Percentiles rank a stretch among this genome's conserved stretches.
Evolutionary conservation across 148 eudicot genomes (phyloP).

Genomic region (Rhododendron simsii): DNA sequence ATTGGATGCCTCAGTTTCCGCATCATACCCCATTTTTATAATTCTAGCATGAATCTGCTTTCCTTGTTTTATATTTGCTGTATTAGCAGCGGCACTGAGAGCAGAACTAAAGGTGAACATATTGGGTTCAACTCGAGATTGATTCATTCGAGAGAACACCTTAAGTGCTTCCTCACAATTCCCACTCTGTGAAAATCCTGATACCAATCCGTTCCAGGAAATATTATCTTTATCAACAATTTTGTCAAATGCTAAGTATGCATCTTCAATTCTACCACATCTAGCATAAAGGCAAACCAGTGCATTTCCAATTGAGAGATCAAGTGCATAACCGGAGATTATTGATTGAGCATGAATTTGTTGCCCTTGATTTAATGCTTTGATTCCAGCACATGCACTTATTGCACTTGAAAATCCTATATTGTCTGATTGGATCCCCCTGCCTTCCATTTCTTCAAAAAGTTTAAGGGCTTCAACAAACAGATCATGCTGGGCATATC

Average conservation of each 20-base stretch:
- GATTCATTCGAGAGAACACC: conserved; percentile 64
- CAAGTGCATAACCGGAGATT: conserved; percentile 61
- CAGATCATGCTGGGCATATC: conserved; percentile 70
- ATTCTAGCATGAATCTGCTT: conserved; percentile 72
- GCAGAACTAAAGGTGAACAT: conserved; percentile 72
- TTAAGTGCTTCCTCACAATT: conserved; percentile 64
- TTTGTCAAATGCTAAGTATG: conserved; percentile 61
- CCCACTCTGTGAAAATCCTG: conserved; percentile 85
- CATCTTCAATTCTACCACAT: conserved; percentile 72
- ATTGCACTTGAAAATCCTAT: conserved; percentile 86
- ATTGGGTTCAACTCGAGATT: conserved; percentile 59
- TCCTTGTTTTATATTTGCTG: conserved; percentile 66
- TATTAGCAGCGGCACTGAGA: conserved; percentile 83
- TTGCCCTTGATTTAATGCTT: conserved; percentile 70
- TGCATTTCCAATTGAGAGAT: conserved; percentile 68
- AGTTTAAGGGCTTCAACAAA: conserved; percentile 64
- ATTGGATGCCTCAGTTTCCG: conserved; percentile 77
- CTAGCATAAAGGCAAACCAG: conserved; percentile 70
- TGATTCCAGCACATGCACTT: conserved; percentile 86
- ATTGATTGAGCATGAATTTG: conserved; percentile 82
- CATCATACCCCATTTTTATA: conserved; percentile 56
- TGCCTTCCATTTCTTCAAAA: conserved; percentile 66
- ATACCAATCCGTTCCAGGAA: conserved; percentile 82
- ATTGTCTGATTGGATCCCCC: conserved; percentile 62
- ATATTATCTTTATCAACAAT: conserved; percentile 57